Percentiles rank a stretch among this genome's conserved stretches.
Conservation (phyloP, 176 grass and related monocot species). For the Sorghum bicolor region Sorghum_bicolor_NCBIv3 NC_012873.2:60003001-60003500, state of each 20-base stretch:
- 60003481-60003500: too few relatives aligned
- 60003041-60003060: slow-evolving; percentile 94
- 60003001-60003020: slow-evolving; percentile 81
- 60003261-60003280: slow-evolving; percentile 20
- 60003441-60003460: not conserved
- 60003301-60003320: slow-evolving; percentile 7
- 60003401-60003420: not conserved
- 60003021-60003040: slow-evolving; percentile 92
- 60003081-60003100: slow-evolving; percentile 82
- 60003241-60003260: slow-evolving; percentile 3
- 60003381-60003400: not conserved
- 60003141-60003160: slow-evolving; percentile 80
- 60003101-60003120: slow-evolving; percentile 81
- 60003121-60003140: slow-evolving; percentile 73
- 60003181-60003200: slow-evolving; percentile 96
- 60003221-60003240: slow-evolving; percentile 60
- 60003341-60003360: not conserved
- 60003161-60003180: slow-evolving; percentile 87
- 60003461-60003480: not conserved
- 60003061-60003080: slow-evolving; percentile 84
- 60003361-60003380: not conserved
- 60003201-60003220: slow-evolving; percentile 76
- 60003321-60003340: slow-evolving; percentile 9
- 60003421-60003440: not conserved
- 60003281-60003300: slow-evolving; percentile 35